Evolutionary conservation across 805 yeast genomes (phyloP).

Genomic region (Wickerhamiella alocasiicola): DNA sequence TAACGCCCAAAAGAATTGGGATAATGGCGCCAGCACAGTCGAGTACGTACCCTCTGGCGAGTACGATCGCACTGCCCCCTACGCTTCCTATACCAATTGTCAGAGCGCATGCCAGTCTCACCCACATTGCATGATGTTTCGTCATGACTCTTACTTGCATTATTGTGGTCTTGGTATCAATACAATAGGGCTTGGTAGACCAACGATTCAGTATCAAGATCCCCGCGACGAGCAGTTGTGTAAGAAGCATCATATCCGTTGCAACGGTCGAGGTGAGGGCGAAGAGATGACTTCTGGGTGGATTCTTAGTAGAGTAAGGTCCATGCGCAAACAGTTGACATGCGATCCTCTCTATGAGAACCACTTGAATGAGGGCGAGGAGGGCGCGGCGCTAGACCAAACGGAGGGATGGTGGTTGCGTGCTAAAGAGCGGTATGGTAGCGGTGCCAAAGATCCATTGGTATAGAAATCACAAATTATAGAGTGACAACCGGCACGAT

Average conservation of each 20-base stretch:
- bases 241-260: constrained; percentile 12
- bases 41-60: constrained; percentile 13
- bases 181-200: constrained; percentile 22
- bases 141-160: constrained; percentile 20
- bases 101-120: constrained; percentile 17
- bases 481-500: too few relatives aligned
- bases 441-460: constrained; percentile 7
- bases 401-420: constrained; percentile 27
- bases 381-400: constrained; percentile 22
- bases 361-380: constrained; percentile 19
- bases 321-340: constrained; percentile 18
- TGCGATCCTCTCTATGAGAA: constrained; percentile 22
- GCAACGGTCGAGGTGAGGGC: constrained; percentile 12
- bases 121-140: constrained; percentile 21
- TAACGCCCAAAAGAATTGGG: constrained; percentile 22
- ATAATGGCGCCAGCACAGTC: constrained; percentile 21
- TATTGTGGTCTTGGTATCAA: constrained; percentile 24
- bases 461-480: too few relatives aligned
- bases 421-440: constrained; percentile 13
- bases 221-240: constrained; percentile 12
- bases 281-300: constrained; percentile 22
- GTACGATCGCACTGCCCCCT: constrained; percentile 14
- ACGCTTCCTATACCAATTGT: constrained; percentile 19
- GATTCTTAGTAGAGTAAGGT: constrained; percentile 21
- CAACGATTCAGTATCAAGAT: constrained; percentile 17